Evolutionary conservation across 768 basidiomycete genomes (phyloP).

Genomic region (Podaxis rugospora): DNA sequence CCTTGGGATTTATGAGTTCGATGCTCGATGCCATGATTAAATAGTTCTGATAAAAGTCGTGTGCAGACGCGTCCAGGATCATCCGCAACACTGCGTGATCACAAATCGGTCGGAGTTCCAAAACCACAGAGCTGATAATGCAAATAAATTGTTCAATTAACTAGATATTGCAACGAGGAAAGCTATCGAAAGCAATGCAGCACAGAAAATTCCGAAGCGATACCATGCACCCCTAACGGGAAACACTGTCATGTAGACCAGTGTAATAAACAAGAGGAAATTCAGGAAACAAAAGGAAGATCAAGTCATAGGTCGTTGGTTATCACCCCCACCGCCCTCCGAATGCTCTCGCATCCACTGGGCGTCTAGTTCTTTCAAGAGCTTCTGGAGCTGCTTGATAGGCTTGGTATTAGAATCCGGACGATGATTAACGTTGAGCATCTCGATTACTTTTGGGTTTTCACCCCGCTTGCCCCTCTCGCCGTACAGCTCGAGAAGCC

Average conservation of each 20-base stretch:
- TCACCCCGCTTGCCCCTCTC: conserved; percentile 43
- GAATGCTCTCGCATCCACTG: conserved; percentile 33
- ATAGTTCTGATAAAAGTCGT: conserved; percentile 14
- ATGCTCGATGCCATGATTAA: conserved; percentile 66
- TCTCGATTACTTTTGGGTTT: conserved; percentile 43
- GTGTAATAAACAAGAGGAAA: neutral
- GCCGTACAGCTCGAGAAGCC: conserved; percentile 53
- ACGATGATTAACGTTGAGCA: conserved; percentile 42
- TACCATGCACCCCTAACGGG: neutral
- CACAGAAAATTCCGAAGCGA: conserved; percentile 1
- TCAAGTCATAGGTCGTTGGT: conserved; percentile 4
- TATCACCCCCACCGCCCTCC: conserved; percentile 1
- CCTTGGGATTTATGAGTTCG: conserved; percentile 95
- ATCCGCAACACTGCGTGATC: conserved; percentile 1
- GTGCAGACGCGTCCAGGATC: conserved; percentile 6
- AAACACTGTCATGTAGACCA: neutral
- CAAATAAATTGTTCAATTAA: neutral
- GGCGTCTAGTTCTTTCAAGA: conserved; percentile 46
- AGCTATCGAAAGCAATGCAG: conserved; percentile 9
- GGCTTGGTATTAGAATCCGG: conserved; percentile 42
- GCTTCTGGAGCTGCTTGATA: conserved; percentile 40
- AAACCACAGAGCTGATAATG: neutral
- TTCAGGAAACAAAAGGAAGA: neutral
- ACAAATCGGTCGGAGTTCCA: conserved; percentile 10
- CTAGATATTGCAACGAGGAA: neutral